Evolutionary conservation across 306 rosid species (phyloP).

Genomic region (Alnus glutinosa): DNA sequence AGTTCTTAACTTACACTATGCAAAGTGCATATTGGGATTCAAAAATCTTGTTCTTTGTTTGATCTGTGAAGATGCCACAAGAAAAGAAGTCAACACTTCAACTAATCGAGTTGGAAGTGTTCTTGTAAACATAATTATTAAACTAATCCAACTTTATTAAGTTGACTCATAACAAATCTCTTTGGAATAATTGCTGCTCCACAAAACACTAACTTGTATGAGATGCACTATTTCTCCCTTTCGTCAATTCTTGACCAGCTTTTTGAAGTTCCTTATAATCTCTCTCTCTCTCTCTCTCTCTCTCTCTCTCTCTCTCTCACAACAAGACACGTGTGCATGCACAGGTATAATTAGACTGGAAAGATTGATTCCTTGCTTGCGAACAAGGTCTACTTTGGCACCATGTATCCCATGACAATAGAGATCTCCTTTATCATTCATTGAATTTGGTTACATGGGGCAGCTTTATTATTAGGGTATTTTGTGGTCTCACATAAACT

Average conservation of each 20-base stretch:
- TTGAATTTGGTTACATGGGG: background rate
- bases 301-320: background rate
- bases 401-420: slow-evolving; percentile 28
- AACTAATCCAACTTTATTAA: slow-evolving; percentile 23
- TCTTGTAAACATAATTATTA: background rate
- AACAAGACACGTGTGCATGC: too few species aligned
- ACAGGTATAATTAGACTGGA: background rate
- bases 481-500: background rate
- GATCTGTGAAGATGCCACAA: too few species aligned
- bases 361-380: slow-evolving; percentile 47
- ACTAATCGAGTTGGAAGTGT: too few species aligned
- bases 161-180: slow-evolving; percentile 19
- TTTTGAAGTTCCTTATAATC: slow-evolving; percentile 7
- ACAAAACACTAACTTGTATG: background rate
- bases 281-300: background rate
- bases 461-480: background rate
- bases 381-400: slow-evolving; percentile 30
- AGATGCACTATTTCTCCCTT: slow-evolving; percentile 17
- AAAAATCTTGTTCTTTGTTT: too few species aligned
- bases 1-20: too few species aligned
- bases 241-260: slow-evolving; percentile 38
- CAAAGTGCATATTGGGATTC: too few species aligned
- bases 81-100: too few species aligned
- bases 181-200: slow-evolving; percentile 26
- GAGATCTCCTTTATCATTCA: background rate